Conservation (phyloP, 306 rosid species). For the Sechiopsis laciniata region DNA sequence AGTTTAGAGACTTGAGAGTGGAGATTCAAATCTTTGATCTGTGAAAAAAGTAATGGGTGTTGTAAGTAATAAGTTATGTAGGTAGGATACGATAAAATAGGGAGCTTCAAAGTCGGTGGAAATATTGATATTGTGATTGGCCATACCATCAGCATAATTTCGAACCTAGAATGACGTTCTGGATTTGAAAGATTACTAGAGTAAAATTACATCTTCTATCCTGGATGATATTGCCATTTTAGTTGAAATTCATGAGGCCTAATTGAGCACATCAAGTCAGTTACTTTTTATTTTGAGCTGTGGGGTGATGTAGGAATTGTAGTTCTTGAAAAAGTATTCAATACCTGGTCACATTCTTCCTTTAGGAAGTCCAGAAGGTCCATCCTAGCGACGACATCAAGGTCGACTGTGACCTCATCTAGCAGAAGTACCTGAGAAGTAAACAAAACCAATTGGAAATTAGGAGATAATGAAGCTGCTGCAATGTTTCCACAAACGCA, state of each 20-base stretch:
- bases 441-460: constrained; percentile 19
- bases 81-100: not conserved
- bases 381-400: constrained; percentile 89
- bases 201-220: not conserved
- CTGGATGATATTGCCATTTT: not conserved
- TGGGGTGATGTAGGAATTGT: not conserved
- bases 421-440: constrained; percentile 75
- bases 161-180: not conserved
- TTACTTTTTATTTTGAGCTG: not conserved
- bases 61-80: not conserved
- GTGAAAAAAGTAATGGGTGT: not conserved
- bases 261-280: not conserved
- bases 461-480: not conserved
- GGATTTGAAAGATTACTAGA: not conserved
- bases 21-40: not conserved
- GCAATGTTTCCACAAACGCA: not conserved
- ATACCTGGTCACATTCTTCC: constrained; percentile 98
- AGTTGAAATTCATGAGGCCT: not conserved
- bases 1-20: too few species aligned
- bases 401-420: constrained; percentile 93
- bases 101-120: not conserved
- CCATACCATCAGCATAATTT: not conserved
- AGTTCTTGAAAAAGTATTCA: constrained; percentile 17
- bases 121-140: not conserved
- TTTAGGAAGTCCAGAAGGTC: constrained; percentile 76